A percentile compares a stretch with the other conserved stretches of the same genome.
These are phyloP conservation scores for Colletotrichum tamarilloi DNA, from an alignment of 2,329 filamentous ascomycete species.

Conservation along the genomic window DNA sequence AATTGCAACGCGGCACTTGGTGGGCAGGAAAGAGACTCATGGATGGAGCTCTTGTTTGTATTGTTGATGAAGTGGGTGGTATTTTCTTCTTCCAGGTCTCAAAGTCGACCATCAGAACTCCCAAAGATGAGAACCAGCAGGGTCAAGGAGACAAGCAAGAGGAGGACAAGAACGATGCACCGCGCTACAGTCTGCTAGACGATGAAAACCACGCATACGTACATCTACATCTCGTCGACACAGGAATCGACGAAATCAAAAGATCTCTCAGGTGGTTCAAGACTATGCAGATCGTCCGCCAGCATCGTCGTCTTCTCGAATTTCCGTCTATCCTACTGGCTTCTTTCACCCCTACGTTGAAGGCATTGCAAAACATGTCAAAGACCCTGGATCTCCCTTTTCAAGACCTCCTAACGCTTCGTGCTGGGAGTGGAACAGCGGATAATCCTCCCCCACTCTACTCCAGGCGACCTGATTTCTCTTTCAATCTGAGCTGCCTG, in stretches of 20 bases:
- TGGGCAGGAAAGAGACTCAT: conserved; percentile 64
- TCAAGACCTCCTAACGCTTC: conserved; percentile 54
- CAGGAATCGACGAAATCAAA: conserved; percentile 35
- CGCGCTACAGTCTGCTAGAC: conserved; percentile 44
- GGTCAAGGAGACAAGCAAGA: neutral
- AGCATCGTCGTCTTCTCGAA: conserved; percentile 60
- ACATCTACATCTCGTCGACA: conserved; percentile 44
- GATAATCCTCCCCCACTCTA: conserved; percentile 60
- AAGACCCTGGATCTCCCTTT: conserved; percentile 58
- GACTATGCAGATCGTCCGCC: conserved; percentile 13
- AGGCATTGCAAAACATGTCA: conserved; percentile 65
- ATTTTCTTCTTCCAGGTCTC: conserved; percentile 56
- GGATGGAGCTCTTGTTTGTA: conserved; percentile 60
- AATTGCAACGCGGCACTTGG: conserved; percentile 54
- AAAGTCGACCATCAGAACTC: conserved; percentile 40
- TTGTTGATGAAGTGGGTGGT: conserved; percentile 52
- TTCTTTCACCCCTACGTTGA: conserved; percentile 67
- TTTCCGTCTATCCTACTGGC: conserved; percentile 70
- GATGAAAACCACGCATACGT: conserved; percentile 45
- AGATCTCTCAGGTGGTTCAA: conserved; percentile 46
- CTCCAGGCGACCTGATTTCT: conserved; percentile 58
- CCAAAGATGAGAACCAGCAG: conserved; percentile 32
- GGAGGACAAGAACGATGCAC: neutral
- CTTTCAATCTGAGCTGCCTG: conserved; percentile 55
- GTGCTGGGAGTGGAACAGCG: conserved; percentile 36